phyloP scores from a whole-genome alignment of 805 yeast species.

The Yarrowia sp. region DNA sequence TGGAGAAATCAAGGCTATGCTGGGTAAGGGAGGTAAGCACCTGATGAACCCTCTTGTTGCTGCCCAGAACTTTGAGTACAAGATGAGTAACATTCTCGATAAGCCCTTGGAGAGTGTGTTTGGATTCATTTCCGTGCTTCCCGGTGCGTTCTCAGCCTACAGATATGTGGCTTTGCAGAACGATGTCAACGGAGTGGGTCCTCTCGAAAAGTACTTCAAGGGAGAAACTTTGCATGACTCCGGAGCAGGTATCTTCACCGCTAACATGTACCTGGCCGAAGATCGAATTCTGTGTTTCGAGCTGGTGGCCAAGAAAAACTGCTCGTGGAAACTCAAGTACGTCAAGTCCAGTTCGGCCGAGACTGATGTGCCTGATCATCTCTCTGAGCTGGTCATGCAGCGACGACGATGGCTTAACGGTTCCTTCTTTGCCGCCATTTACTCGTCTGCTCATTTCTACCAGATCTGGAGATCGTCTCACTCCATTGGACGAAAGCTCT shows the following conservation, averaged over 20 bases:
- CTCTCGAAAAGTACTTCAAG: conserved; percentile 83
- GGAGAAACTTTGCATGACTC: conserved; percentile 80
- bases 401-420: conserved; percentile 97
- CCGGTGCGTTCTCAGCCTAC: conserved; percentile 96
- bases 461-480: conserved; percentile 80
- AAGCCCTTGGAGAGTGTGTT: conserved; percentile 94
- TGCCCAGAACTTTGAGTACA: conserved; percentile 95
- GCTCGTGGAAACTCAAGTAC: conserved; percentile 76
- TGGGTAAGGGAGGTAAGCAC: conserved; percentile 58
- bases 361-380: conserved; percentile 90
- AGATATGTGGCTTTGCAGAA: conserved; percentile 75
- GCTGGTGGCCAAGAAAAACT: conserved; percentile 75
- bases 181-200: conserved; percentile 70
- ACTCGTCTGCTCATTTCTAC: conserved; percentile 74
- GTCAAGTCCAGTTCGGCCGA: conserved; percentile 87
- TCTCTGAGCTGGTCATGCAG: conserved; percentile 85
- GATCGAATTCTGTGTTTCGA: conserved; percentile 95
- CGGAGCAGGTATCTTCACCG: conserved; percentile 79
- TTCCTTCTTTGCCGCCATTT: conserved; percentile 90
- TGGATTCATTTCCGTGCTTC: conserved; percentile 91
- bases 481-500: conserved; percentile 56
- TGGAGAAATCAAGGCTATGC: conserved; percentile 88
- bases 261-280: conserved; percentile 96
- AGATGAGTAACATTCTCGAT: conserved; percentile 90
- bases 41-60: conserved; percentile 86